phyloP scores from a whole-genome alignment of 2,329 filamentous ascomycete species.

The Aspergillus pseudoterreus region DNA sequence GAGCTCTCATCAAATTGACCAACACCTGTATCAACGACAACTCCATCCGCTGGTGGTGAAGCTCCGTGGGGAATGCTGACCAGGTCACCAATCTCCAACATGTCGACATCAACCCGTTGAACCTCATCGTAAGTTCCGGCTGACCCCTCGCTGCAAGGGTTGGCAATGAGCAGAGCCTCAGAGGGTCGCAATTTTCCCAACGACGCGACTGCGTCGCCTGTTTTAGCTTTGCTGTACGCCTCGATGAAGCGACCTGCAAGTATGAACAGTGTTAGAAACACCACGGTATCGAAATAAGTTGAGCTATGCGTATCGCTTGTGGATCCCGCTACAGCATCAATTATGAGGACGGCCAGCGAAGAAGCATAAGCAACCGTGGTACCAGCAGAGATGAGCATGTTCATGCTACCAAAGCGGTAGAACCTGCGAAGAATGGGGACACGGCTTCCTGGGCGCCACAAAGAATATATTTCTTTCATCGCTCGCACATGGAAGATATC shows the following conservation, averaged over 20 bases:
- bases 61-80: slow-evolving; percentile 74
- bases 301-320: slow-evolving; percentile 52
- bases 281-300: slow-evolving; percentile 85
- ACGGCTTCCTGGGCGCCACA: slow-evolving; percentile 74
- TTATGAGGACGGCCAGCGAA: slow-evolving; percentile 73
- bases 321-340: slow-evolving; percentile 40
- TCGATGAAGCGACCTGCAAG: slow-evolving; percentile 62
- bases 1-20: slow-evolving; percentile 84
- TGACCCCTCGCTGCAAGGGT: slow-evolving; percentile 2
- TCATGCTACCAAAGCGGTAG: slow-evolving; percentile 95
- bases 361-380: slow-evolving; percentile 85
- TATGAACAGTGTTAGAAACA: slow-evolving; percentile 86
- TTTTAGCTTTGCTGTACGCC: slow-evolving; percentile 86
- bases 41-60: slow-evolving; percentile 81
- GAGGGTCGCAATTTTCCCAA: slow-evolving; percentile 74
- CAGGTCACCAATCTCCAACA: slow-evolving; percentile 69
- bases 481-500: slow-evolving; percentile 80
- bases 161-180: slow-evolving; percentile 64
- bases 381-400: slow-evolving; percentile 84
- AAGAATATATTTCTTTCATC: slow-evolving; percentile 69
- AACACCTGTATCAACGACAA: slow-evolving; percentile 52
- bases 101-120: slow-evolving; percentile 57
- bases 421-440: slow-evolving; percentile 72
- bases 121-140: slow-evolving; percentile 10
- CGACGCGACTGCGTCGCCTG: slow-evolving; percentile 78